Evolutionary conservation across 495 filamentous ascomycete genomes (phyloP).

Genomic region (Echria macrotheca): DNA sequence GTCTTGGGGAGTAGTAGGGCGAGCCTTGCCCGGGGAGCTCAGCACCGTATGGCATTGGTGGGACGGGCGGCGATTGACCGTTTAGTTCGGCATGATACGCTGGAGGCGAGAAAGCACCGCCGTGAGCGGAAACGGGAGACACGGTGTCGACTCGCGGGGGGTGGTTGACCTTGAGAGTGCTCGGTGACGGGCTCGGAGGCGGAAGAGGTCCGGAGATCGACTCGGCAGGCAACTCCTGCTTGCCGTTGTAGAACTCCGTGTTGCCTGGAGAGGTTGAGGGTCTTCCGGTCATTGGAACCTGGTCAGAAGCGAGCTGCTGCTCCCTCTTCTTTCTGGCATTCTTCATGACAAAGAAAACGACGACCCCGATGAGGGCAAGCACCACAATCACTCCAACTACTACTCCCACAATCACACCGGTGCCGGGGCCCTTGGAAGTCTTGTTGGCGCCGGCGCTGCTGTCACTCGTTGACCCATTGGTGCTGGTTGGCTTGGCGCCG

Average conservation of each 20-base stretch:
- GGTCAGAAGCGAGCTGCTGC: constrained; percentile 5
- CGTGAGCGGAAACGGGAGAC: constrained; percentile 35
- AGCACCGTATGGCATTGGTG: constrained; percentile 14
- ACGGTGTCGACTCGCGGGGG: constrained; percentile 24
- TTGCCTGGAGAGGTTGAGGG: not conserved
- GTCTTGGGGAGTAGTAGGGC: constrained; percentile 10
- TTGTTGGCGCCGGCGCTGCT: constrained; percentile 3
- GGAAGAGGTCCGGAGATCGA: constrained; percentile 14
- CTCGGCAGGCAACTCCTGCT: constrained; percentile 32
- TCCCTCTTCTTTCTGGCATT: constrained; percentile 7
- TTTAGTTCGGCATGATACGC: constrained; percentile 25
- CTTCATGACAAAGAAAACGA: constrained; percentile 31
- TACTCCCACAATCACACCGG: constrained; percentile 31
- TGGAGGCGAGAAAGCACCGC: constrained; percentile 17
- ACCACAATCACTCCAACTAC: constrained; percentile 33
- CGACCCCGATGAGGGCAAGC: constrained; percentile 26
- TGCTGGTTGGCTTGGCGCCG: constrained; percentile 17
- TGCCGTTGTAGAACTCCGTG: constrained; percentile 18
- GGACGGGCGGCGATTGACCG: constrained; percentile 15
- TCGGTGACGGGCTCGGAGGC: constrained; percentile 26
- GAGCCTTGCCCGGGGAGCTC: constrained; percentile 29
- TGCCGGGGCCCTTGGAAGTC: constrained; percentile 14
- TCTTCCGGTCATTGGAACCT: constrained; percentile 5
- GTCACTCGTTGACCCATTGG: constrained; percentile 1
- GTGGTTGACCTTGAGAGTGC: constrained; percentile 21